These are phyloP conservation scores for Coniochaeta sp. DNA, from an alignment of 2,329 filamentous ascomycete species.

Conservation along the genomic window DNA sequence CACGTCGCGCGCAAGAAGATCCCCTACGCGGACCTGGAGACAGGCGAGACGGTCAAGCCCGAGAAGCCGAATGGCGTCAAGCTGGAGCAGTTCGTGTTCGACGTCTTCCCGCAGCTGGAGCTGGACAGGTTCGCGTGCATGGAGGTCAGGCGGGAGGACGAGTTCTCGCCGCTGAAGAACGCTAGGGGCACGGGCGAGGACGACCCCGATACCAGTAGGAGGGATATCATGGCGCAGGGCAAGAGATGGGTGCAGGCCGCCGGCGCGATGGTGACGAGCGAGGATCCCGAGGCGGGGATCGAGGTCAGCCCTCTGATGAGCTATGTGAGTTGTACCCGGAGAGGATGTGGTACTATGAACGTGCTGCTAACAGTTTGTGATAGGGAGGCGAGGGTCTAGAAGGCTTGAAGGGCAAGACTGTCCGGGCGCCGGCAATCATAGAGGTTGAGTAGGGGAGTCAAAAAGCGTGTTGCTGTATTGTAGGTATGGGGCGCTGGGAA, in stretches of 20 bases:
- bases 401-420: slow-evolving; percentile 42
- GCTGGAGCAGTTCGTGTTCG: slow-evolving; percentile 98
- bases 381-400: slow-evolving; percentile 59
- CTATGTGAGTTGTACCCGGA: slow-evolving; percentile 66
- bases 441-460: slow-evolving; percentile 39
- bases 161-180: slow-evolving; percentile 98
- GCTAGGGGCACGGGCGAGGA: slow-evolving; percentile 78
- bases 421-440: slow-evolving; percentile 45
- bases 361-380: slow-evolving; percentile 11
- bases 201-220: slow-evolving; percentile 86
- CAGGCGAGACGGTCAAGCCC: slow-evolving; percentile 77
- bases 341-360: neutral
- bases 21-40: slow-evolving; percentile 68
- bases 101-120: slow-evolving; percentile 85
- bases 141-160: slow-evolving; percentile 93
- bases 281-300: slow-evolving; percentile 58
- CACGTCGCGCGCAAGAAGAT: slow-evolving; percentile 99
- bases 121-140: slow-evolving; percentile 90
- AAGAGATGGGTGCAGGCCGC: slow-evolving; percentile 76
- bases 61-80: slow-evolving; percentile 97
- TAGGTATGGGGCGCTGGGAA: neutral
- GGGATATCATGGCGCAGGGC: slow-evolving; percentile 85
- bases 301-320: slow-evolving; percentile 91
- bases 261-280: slow-evolving; percentile 66
- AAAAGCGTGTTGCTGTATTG: neutral